A percentile compares a stretch with the other conserved stretches of the same genome.
phyloP scores from a whole-genome alignment of 805 yeast species.

The Zygotorulaspora danielsina region DNA sequence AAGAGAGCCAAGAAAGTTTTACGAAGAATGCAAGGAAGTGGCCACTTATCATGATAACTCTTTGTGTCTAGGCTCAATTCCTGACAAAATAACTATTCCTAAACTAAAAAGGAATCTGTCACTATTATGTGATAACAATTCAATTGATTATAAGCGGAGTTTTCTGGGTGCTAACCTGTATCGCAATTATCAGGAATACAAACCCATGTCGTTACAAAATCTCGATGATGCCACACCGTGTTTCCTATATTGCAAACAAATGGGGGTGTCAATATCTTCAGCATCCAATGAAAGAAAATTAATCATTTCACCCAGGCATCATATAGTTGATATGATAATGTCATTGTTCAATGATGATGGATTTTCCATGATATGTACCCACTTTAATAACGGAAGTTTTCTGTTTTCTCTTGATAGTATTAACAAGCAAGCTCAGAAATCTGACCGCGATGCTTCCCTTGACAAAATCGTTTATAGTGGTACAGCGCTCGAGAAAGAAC shows the following conservation, averaged over 20 bases:
- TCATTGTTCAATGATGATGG: slow-evolving; percentile 17
- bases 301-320: slow-evolving; percentile 32
- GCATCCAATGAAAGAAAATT: slow-evolving; percentile 11
- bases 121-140: slow-evolving; percentile 6
- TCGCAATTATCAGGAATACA: slow-evolving; percentile 18
- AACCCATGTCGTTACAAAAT: slow-evolving; percentile 19
- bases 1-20: slow-evolving; percentile 13
- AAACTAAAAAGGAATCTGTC: slow-evolving; percentile 14
- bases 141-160: slow-evolving; percentile 10
- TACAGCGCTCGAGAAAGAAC: slow-evolving; percentile 30
- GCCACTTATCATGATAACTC: slow-evolving; percentile 15
- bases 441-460: slow-evolving; percentile 11
- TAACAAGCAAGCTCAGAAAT: slow-evolving; percentile 8
- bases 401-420: slow-evolving; percentile 20
- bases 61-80: slow-evolving; percentile 4
- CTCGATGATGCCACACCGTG: slow-evolving; percentile 26
- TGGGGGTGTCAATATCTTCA: slow-evolving; percentile 4
- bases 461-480: slow-evolving; percentile 30
- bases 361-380: slow-evolving; percentile 18
- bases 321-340: slow-evolving; percentile 29
- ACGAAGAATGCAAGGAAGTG: slow-evolving; percentile 19
- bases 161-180: slow-evolving; percentile 27
- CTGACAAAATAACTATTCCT: slow-evolving; percentile 10
- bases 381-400: slow-evolving; percentile 18
- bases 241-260: slow-evolving; percentile 18